Evolutionary conservation across 495 filamentous ascomycete species (phyloP).

Genomic region (Cladorrhinum samala): DNA sequence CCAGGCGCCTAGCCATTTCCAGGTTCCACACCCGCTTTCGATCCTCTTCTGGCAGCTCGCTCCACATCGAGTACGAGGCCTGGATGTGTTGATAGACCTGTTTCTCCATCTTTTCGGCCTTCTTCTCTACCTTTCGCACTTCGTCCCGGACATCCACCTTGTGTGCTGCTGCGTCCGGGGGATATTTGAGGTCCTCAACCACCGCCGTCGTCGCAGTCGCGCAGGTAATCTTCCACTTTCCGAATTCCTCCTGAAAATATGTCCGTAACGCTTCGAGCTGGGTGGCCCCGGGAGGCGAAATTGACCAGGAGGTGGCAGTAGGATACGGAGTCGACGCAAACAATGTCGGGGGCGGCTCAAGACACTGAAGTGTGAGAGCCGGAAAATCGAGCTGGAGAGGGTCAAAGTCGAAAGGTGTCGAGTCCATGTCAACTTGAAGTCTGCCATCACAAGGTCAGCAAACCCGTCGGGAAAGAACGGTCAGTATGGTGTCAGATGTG

Average conservation of each 20-base stretch:
- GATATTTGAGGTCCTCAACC: slow-evolving; percentile 37
- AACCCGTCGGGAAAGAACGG: no score
- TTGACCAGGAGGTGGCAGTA: slow-evolving; percentile 64
- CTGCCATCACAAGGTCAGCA: slow-evolving; percentile 27
- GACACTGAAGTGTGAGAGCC: slow-evolving; percentile 69
- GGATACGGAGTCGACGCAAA: slow-evolving; percentile 66
- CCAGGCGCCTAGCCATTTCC: slow-evolving; percentile 68
- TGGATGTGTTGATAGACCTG: slow-evolving; percentile 63
- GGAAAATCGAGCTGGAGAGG: slow-evolving; percentile 75
- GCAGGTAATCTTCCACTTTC: slow-evolving; percentile 50
- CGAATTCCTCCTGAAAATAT: slow-evolving; percentile 59
- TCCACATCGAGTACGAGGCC: slow-evolving; percentile 67
- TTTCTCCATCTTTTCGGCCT: slow-evolving; percentile 47
- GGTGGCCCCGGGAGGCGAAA: slow-evolving; percentile 60
- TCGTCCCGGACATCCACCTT: slow-evolving; percentile 40
- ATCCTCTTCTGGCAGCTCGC: slow-evolving; percentile 46
- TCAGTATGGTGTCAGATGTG: not conserved
- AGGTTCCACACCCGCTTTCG: slow-evolving; percentile 66
- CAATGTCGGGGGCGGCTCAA: slow-evolving; percentile 70
- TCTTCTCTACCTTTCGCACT: slow-evolving; percentile 33
- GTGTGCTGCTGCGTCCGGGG: slow-evolving; percentile 17
- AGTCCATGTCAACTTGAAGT: slow-evolving; percentile 38
- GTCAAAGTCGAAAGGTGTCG: slow-evolving; percentile 73
- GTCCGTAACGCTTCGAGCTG: slow-evolving; percentile 64
- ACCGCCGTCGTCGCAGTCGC: slow-evolving; percentile 36